These are phyloP conservation scores for Cephalotrichum gorgonifer DNA, from an alignment of 2,329 filamentous ascomycete genomes.

Conservation along the genomic window DNA sequence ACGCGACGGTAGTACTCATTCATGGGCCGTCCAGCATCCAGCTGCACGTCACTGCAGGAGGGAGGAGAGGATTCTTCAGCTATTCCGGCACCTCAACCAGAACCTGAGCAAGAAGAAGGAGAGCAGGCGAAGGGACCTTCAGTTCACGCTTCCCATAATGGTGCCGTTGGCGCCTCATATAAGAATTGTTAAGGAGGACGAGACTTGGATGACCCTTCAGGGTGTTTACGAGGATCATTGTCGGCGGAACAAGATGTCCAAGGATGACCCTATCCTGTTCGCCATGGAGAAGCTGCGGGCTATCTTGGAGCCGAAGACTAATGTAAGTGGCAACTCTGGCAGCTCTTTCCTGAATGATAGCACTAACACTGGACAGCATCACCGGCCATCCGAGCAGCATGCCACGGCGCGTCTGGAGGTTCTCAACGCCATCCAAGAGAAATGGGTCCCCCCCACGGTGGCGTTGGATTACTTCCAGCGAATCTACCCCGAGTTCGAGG, in stretches of 20 bases:
- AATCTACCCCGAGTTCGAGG: conserved; percentile 78
- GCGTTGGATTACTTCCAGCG: conserved; percentile 82
- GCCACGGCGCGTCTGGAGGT: conserved; percentile 75
- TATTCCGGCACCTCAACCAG: conserved; percentile 97
- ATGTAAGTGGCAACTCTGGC: conserved; percentile 30
- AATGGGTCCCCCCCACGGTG: conserved; percentile 76
- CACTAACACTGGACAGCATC: not conserved
- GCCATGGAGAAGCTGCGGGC: conserved; percentile 88
- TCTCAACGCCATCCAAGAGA: conserved; percentile 88
- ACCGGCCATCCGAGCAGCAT: conserved; percentile 45
- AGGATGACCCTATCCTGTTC: conserved; percentile 91
- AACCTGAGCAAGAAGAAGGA: conserved; percentile 89
- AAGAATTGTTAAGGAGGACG: conserved; percentile 89
- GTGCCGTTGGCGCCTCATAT: conserved; percentile 91
- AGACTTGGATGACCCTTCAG: conserved; percentile 88
- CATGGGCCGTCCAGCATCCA: conserved; percentile 93
- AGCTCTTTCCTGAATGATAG: not conserved
- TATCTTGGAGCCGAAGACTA: conserved; percentile 57
- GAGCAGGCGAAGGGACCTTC: conserved; percentile 81
- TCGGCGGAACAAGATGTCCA: conserved; percentile 72
- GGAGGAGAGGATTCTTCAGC: conserved; percentile 88
- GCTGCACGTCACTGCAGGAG: conserved; percentile 84
- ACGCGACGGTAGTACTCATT: conserved; percentile 93
- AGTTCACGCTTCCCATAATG: conserved; percentile 94
- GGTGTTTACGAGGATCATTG: conserved; percentile 96